Base-by-base conservation (phyloP, 345 rosid species). In the Salix suchowensis region DNA sequence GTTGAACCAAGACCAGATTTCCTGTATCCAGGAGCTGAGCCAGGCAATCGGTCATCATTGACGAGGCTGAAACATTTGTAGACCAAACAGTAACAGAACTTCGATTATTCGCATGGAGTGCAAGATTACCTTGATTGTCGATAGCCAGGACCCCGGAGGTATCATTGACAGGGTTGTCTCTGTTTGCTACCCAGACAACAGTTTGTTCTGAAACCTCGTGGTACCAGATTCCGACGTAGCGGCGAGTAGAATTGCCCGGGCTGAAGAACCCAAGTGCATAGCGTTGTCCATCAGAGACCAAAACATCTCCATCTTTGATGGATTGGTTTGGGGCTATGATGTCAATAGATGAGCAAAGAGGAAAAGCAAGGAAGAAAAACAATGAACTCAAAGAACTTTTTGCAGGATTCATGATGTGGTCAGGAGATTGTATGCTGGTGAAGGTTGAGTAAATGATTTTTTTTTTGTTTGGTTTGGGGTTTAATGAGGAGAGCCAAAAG, bases 1-100 rank as follows among this genome's bases (percentile, higher is more conserved):
- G 32, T 6, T 62, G 40, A 18, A 58, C 24, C 44, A 80, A 55
- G 8, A 83, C 50, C 1, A 82, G 68, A 73, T 82, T 85, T 36
- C 88, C 86, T 32, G 82, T 44, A 55, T 80, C 86, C 50, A 67
- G 70, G 5, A 85, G 80, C 79, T 28, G 85, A 36, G 75, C 83
- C 21, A 24, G 23, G 50, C 28, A 39, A 68, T 42, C 42, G 24
- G 1, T 68, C 32, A 32, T 68, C 32, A 44, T 21, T 16, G 74
- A 60, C 3, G 74, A 40, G 7, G 61, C 32, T 19, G 73, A 39
- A 39, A 44, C 64, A 14, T 66, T 42, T 8, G 71, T 8, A 9
- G 58, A 76, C 80, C 80, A 76, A 21, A 76, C 6, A 26, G 64
- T 37, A 48, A 48, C 46, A 26, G 11, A 30, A 24, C 55, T 60